phyloP scores from a whole-genome alignment of 148 eudicot species.

The Vaccinium myrtillus region DNA sequence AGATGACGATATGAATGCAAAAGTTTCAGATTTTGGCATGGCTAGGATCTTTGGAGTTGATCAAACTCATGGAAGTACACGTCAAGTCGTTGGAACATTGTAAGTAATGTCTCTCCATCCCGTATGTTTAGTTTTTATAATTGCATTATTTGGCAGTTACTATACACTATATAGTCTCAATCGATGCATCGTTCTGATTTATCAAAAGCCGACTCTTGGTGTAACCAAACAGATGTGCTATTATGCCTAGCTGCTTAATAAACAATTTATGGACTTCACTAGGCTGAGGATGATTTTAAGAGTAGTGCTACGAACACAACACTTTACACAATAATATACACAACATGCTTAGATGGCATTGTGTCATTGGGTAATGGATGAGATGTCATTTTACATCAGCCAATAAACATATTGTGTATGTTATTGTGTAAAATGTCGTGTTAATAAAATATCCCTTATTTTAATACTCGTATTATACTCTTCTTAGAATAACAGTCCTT shows the following conservation, averaged over 20 bases:
- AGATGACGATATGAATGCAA: constrained; percentile 34
- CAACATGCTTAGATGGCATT: too few relatives aligned
- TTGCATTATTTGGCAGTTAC: not conserved
- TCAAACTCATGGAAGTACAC: constrained; percentile 16
- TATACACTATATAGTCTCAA: not conserved
- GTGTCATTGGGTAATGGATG: too few relatives aligned
- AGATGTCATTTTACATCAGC: not conserved
- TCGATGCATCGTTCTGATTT: not conserved
- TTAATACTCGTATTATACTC: not conserved
- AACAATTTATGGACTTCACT: not conserved
- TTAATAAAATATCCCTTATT: not conserved
- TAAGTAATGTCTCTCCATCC: constrained; percentile 22
- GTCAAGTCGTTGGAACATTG: constrained; percentile 43
- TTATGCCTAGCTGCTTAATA: not conserved
- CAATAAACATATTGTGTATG: too few relatives aligned
- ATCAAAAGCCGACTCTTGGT: not conserved
- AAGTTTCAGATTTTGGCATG: constrained; percentile 12
- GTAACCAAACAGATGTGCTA: not conserved
- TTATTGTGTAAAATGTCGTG: not conserved
- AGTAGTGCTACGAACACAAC: too few relatives aligned
- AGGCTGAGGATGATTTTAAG: not conserved
- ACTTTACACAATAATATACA: too few relatives aligned
- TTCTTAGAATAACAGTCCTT: not conserved
- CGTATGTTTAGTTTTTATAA: not conserved
- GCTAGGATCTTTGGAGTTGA: constrained; percentile 11